A percentile compares a stretch with the other conserved stretches of the same genome.
Conservation (phyloP, 148 eudicot genomes). For the Arctostaphylos glauca region DNA sequence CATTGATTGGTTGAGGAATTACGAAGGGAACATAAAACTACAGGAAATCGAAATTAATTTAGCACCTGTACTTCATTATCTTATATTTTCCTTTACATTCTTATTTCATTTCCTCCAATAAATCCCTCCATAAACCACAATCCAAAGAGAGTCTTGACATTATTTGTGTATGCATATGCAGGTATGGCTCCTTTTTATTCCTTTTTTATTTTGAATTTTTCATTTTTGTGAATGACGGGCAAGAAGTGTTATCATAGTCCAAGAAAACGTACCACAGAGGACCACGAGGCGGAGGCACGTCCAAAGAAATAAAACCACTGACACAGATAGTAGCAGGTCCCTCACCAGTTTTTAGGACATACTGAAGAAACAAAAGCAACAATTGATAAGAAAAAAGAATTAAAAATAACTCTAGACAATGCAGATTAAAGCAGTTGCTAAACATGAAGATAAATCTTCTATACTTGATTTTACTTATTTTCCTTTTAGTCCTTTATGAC, state of each 20-base stretch:
- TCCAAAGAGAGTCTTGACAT: background rate
- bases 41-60: background rate
- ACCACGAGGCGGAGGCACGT: constrained; percentile 76
- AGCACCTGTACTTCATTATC: background rate
- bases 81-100: background rate
- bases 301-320: constrained; percentile 83
- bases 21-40: background rate
- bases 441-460: background rate
- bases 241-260: background rate
- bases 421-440: constrained; percentile 6
- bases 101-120: background rate
- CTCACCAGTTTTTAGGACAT: constrained; percentile 70
- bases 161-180: background rate
- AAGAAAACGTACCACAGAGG: constrained; percentile 67
- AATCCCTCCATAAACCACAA: background rate
- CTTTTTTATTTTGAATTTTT: background rate
- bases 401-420: background rate
- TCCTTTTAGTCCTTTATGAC: background rate
- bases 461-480: background rate
- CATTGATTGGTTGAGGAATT: no score
- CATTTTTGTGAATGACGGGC: background rate
- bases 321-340: constrained; percentile 56
- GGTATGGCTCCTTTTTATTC: background rate
- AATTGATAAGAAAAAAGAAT: background rate
- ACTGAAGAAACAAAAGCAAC: constrained; percentile 39